Evolutionary conservation across 169 alveolate genomes (phyloP).

Genomic region (Plasmodium berghei): DNA sequence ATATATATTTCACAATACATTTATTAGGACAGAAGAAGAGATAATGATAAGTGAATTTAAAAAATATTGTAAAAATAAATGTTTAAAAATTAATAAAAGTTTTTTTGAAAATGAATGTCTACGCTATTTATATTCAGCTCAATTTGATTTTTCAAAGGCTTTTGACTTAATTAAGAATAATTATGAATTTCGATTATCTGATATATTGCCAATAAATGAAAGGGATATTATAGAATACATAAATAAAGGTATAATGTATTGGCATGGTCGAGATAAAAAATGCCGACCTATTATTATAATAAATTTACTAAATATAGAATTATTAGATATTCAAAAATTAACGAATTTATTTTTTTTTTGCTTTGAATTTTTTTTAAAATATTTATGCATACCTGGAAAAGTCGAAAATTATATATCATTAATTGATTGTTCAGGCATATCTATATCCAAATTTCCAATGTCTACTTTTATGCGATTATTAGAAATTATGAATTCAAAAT

Average conservation of each 20-base stretch:
- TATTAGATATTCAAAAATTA: slow-evolving; percentile 47
- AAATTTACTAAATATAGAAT: slow-evolving; percentile 73
- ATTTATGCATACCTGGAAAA: slow-evolving; percentile 80
- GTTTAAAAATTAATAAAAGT: slow-evolving; percentile 53
- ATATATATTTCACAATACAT: slow-evolving; percentile 78
- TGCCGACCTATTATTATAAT: slow-evolving; percentile 79
- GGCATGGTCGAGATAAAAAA: slow-evolving; percentile 83
- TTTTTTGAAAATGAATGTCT: slow-evolving; percentile 78
- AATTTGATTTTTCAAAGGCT: slow-evolving; percentile 78
- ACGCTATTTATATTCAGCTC: slow-evolving; percentile 80
- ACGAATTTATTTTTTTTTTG: slow-evolving; percentile 69
- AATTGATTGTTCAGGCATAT: slow-evolving; percentile 80
- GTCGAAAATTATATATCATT: slow-evolving; percentile 78
- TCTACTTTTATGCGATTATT: slow-evolving; percentile 70
- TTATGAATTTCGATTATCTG: slow-evolving; percentile 78
- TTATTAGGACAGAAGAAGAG: slow-evolving; percentile 78
- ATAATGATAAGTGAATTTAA: slow-evolving; percentile 76
- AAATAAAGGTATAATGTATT: slow-evolving; percentile 79
- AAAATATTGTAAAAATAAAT: slow-evolving; percentile 63
- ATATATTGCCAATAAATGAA: slow-evolving; percentile 78
- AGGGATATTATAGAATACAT: slow-evolving; percentile 65
- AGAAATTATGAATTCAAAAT: slow-evolving; percentile 80
- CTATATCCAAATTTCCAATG: slow-evolving; percentile 79
- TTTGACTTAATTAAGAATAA: slow-evolving; percentile 61
- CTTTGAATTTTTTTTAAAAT: slow-evolving; percentile 78